Evolutionary conservation across 1,139 yeast species (phyloP), one percentile per base, ranked within the genome.

Genomic region (Petasospora rhodanensis): DNA sequence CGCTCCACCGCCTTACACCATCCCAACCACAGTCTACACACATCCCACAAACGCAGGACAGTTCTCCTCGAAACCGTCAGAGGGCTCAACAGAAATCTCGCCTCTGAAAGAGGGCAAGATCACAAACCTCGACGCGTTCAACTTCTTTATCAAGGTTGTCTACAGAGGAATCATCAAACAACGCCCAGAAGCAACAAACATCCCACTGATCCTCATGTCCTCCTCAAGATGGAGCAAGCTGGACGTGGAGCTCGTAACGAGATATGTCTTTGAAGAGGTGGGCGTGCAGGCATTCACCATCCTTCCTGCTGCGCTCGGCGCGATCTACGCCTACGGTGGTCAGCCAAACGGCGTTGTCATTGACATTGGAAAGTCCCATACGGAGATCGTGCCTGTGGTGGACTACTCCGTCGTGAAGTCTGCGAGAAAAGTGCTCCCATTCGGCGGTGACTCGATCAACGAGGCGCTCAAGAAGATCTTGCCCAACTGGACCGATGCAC

Each of bases 341-440:
- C 62, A 77, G 14, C 57, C 59, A 18, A 74, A 69, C 37, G 73
- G 91, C 1, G 59, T 81, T 24, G 85, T 91, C 15, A 76, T 91
- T 28, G 95, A 91, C 56, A 69, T 91, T 27, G 97, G 97, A 14
- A 65, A 68, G 40, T 75, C 79, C 26, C 73, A 78, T 46, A 75
- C 86, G 2, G 95, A 86, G 54, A 67, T 91, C 24, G 70, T 80
- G 6, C 93, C 96, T 1, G 75, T 91, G 16, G 60, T 83, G 28
- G 93, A 84, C 38, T 84, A 76, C 50, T 76, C 77, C 39, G 68
- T 73, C 5, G 58, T 80, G 27, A 69, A 68, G 29, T 70, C 70
- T 49, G 79, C 87, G 2, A 65, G 71, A 22, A 62, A 64, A 32
- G 63, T 70, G 14, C 54, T 78, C 22, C 59, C 65, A 4, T 51